Conservation (phyloP, 1,284 basidiomycete genomes). For the Mrakiaceae sp. region DNA sequence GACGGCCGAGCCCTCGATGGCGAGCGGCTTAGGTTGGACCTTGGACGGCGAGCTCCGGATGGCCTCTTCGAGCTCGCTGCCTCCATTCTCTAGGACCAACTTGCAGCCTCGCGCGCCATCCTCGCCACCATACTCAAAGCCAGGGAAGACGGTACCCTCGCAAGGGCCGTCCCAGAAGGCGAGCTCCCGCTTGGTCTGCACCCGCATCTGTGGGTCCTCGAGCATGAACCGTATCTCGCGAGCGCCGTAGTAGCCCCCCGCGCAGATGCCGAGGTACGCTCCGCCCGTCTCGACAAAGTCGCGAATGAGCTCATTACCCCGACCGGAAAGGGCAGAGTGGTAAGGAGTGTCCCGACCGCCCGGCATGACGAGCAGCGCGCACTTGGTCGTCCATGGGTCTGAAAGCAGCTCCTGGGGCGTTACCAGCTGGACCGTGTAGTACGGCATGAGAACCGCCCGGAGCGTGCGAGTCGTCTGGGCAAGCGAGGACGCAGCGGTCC, state of each 20-base stretch:
- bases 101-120: conserved; percentile 34
- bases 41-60: no score
- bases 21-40: no score
- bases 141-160: conserved; percentile 45
- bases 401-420: conserved; percentile 46
- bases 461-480: conserved; percentile 8
- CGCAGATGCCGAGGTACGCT: conserved; percentile 52
- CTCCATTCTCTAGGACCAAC: conserved; percentile 7
- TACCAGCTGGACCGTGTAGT: conserved; percentile 66
- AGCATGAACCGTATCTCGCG: conserved; percentile 40
- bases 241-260: conserved; percentile 47
- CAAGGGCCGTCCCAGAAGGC: conserved; percentile 48
- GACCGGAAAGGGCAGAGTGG: conserved; percentile 37
- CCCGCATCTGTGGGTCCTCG: conserved; percentile 38
- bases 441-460: conserved; percentile 44
- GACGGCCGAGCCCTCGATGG: no score
- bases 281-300: conserved; percentile 61
- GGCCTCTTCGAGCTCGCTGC: no score
- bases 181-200: conserved; percentile 42
- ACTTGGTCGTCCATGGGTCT: conserved; percentile 63
- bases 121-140: conserved; percentile 44
- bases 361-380: conserved; percentile 66
- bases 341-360: conserved; percentile 46
- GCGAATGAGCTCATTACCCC: conserved; percentile 42
- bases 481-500: not conserved